Percentiles rank a stretch among this genome's conserved stretches.
phyloP scores from a whole-genome alignment of 2,329 filamentous ascomycete genomes.

The Cladosporium sphaerospermum region DNA sequence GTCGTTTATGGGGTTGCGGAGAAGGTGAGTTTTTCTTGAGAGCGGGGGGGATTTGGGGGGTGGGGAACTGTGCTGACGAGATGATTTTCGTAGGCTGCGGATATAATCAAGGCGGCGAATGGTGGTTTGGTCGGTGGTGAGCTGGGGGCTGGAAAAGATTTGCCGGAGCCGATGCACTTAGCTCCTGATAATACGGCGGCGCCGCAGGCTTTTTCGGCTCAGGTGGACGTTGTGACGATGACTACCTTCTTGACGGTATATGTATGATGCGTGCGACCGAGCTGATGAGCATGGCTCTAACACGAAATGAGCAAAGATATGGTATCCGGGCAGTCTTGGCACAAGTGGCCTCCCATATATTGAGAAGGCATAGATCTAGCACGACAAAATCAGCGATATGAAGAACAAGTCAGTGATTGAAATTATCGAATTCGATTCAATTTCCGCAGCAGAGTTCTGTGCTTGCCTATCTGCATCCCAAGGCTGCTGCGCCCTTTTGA shows the following conservation, averaged over 20 bases:
- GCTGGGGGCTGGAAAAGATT: no score
- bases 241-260: slow-evolving; percentile 10
- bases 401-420: neutral
- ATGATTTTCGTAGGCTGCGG: slow-evolving; percentile 34
- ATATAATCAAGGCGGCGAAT: slow-evolving; percentile 38
- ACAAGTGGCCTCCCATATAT: no score
- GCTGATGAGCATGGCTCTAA: no score
- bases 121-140: neutral
- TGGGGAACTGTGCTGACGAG: neutral
- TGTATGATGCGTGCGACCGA: neutral
- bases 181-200: neutral
- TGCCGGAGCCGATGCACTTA: no score
- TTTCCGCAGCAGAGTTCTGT: no score
- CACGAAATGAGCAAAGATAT: no score
- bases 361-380: neutral
- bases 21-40: slow-evolving; percentile 30
- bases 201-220: neutral
- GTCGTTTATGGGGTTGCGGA: slow-evolving; percentile 31
- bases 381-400: neutral
- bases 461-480: no score
- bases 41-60: neutral
- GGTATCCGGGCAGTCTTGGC: no score
- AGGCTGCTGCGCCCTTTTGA: no score
- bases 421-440: no score
- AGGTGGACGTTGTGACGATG: slow-evolving; percentile 1